These are phyloP conservation scores for Ophiostoma sp. DNA, from an alignment of 2,329 filamentous ascomycete genomes.

Conservation along the genomic window DNA sequence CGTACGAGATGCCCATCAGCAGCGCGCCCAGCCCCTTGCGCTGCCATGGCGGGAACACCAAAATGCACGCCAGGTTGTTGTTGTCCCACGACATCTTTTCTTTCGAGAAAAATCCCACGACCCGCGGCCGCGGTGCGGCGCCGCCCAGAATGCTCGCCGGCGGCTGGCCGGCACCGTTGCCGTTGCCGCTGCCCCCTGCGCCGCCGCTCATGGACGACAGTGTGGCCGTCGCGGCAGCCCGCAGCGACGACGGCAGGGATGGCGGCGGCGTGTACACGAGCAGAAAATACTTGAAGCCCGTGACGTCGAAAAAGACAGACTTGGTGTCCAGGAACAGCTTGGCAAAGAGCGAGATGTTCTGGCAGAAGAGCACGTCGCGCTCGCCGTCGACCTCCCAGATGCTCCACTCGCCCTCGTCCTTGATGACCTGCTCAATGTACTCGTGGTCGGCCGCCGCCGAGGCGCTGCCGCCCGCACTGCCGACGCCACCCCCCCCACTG, in stretches of 20 bases:
- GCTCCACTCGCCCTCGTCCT: conserved; percentile 67
- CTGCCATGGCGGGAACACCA: conserved; percentile 94
- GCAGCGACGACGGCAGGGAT: conserved; percentile 20
- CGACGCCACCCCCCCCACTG: background rate
- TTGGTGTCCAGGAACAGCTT: conserved; percentile 98
- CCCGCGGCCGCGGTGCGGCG: conserved; percentile 32
- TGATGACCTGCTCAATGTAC: conserved; percentile 41
- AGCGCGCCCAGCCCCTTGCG: conserved; percentile 80
- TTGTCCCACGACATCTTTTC: conserved; percentile 99
- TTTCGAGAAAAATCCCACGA: conserved; percentile 97
- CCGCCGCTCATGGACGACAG: conserved; percentile 20
- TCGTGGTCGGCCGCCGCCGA: conserved; percentile 19
- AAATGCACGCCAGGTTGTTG: conserved; percentile 94
- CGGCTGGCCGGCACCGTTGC: conserved; percentile 1
- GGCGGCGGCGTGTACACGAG: conserved; percentile 65
- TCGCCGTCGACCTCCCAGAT: conserved; percentile 93
- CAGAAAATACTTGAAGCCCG: conserved; percentile 89
- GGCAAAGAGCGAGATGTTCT: conserved; percentile 91
- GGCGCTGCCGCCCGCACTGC: background rate
- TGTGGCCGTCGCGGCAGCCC: conserved; percentile 16
- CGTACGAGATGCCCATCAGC: conserved; percentile 89
- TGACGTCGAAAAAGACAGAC: conserved; percentile 95
- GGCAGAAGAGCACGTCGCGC: conserved; percentile 78
- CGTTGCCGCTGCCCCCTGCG: conserved; percentile 11
- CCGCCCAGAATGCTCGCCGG: conserved; percentile 16